A percentile compares a stretch with the other conserved stretches of the same genome.
Conservation (phyloP, 805 yeast genomes). For the Cyberlindnera misumaiensis region DNA sequence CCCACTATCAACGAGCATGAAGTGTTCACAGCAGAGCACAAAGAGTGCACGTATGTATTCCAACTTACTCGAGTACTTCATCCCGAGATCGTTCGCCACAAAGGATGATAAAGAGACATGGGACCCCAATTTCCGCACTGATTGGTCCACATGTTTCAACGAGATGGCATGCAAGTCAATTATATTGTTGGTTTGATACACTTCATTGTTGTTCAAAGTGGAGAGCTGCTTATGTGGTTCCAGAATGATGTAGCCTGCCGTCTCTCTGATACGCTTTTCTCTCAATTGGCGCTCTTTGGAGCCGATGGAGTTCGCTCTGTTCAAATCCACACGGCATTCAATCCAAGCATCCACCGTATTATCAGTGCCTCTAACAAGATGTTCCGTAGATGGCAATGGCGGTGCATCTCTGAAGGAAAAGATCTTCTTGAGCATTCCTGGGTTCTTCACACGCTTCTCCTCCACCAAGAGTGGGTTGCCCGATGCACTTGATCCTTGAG, state of each 20-base stretch:
- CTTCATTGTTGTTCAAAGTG: slow-evolving; percentile 43
- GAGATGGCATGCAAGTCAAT: slow-evolving; percentile 27
- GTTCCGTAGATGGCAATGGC: slow-evolving; percentile 20
- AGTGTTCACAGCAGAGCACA: slow-evolving; percentile 55
- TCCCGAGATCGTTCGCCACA: slow-evolving; percentile 44
- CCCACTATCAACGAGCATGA: slow-evolving; percentile 30
- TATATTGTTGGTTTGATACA: slow-evolving; percentile 23
- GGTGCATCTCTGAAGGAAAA: slow-evolving; percentile 21
- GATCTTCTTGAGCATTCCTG: slow-evolving; percentile 13
- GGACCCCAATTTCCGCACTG: slow-evolving; percentile 29
- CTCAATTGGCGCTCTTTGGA: slow-evolving; percentile 64
- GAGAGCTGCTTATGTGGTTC: slow-evolving; percentile 52
- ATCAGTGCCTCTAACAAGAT: slow-evolving; percentile 20
- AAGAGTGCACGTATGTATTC: slow-evolving; percentile 64
- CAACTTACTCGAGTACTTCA: slow-evolving; percentile 43
- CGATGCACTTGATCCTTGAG: slow-evolving; percentile 18
- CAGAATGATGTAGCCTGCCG: slow-evolving; percentile 52
- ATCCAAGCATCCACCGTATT: slow-evolving; percentile 41
- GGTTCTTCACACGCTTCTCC: slow-evolving; percentile 17
- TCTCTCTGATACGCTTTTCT: slow-evolving; percentile 53
- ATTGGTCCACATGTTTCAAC: slow-evolving; percentile 37
- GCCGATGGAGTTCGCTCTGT: slow-evolving; percentile 66
- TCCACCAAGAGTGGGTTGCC: slow-evolving; percentile 22
- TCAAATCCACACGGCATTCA: slow-evolving; percentile 50
- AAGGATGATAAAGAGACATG: slow-evolving; percentile 44